Percentiles rank a stretch among this genome's conserved stretches.
Evolutionary conservation across 208 protist species (phyloP).

Genomic region (Acanthamoeba triangularis): DNA sequence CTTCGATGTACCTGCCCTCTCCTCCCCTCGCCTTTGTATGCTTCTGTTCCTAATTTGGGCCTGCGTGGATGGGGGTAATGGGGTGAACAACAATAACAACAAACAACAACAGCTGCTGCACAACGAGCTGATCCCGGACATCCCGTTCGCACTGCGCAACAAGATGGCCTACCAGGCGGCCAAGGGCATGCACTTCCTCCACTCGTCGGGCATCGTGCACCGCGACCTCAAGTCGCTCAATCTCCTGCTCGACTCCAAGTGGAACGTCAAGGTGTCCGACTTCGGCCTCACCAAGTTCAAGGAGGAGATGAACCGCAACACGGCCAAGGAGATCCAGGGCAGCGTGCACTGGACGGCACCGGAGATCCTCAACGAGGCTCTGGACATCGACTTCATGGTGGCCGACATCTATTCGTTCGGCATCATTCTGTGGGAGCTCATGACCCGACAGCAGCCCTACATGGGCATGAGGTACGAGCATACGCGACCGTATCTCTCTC

Average conservation of each 20-base stretch:
- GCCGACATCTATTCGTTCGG: constrained; percentile 51
- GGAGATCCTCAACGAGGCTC: background rate
- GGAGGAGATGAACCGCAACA: constrained; percentile 1
- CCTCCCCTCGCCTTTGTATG: background rate
- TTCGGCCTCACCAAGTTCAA: constrained; percentile 33
- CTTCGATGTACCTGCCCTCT: background rate
- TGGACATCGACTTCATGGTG: background rate
- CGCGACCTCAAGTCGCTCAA: constrained; percentile 73
- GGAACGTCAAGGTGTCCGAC: constrained; percentile 79
- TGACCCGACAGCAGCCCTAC: background rate
- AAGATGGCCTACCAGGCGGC: constrained; percentile 72
- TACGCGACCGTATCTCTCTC: background rate
- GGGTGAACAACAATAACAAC: too few species aligned
- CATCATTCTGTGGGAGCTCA: constrained; percentile 69
- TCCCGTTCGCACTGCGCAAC: background rate
- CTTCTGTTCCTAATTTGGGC: background rate
- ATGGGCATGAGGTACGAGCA: constrained; percentile 21
- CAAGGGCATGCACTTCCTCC: constrained; percentile 68
- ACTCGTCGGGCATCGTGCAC: constrained; percentile 70
- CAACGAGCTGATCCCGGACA: constrained; percentile 57
- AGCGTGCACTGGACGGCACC: constrained; percentile 43
- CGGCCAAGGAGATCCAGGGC: constrained; percentile 1
- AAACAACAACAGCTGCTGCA: constrained; percentile 71
- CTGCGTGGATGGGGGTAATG: too few species aligned
- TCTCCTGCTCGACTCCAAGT: constrained; percentile 71